Percentiles rank a stretch among this genome's conserved stretches.
These are phyloP conservation scores for Fusarium buharicum DNA, from an alignment of 2,329 filamentous ascomycete species.

Conservation along the genomic window DNA sequence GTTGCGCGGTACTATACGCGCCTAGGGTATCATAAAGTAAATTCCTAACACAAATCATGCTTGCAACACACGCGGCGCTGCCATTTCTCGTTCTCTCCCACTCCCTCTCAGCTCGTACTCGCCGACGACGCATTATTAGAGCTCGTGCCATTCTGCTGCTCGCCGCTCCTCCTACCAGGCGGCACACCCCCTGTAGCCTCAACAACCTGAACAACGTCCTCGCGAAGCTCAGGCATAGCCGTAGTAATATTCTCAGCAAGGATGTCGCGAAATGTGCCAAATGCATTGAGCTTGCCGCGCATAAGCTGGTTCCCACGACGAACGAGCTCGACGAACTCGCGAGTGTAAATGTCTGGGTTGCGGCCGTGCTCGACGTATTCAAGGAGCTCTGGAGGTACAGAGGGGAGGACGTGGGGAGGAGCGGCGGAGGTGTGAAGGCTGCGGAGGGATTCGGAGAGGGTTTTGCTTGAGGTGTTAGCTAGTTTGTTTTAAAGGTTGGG, in stretches of 20 bases:
- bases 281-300: conserved; percentile 71
- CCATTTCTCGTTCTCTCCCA: background rate
- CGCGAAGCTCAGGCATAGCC: conserved; percentile 68
- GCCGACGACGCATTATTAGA: conserved; percentile 16
- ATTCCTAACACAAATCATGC: background rate
- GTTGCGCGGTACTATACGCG: conserved; percentile 4
- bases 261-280: conserved; percentile 69
- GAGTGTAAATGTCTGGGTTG: conserved; percentile 79
- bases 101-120: conserved; percentile 9
- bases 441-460: conserved; percentile 54
- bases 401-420: conserved; percentile 57
- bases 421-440: conserved; percentile 55
- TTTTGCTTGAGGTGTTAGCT: conserved; percentile 48
- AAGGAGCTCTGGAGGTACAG: conserved; percentile 70
- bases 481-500: background rate
- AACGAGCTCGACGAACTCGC: conserved; percentile 77
- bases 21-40: conserved; percentile 15
- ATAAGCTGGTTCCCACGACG: conserved; percentile 73
- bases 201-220: conserved; percentile 63
- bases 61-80: conserved; percentile 19
- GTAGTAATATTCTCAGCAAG: conserved; percentile 67
- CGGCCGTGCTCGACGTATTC: conserved; percentile 77
- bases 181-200: conserved; percentile 55
- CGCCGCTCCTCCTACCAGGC: conserved; percentile 20
- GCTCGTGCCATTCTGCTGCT: conserved; percentile 26